Base-by-base conservation (phyloP, 805 yeast genomes). In the Teunomyces kruisii region DNA sequence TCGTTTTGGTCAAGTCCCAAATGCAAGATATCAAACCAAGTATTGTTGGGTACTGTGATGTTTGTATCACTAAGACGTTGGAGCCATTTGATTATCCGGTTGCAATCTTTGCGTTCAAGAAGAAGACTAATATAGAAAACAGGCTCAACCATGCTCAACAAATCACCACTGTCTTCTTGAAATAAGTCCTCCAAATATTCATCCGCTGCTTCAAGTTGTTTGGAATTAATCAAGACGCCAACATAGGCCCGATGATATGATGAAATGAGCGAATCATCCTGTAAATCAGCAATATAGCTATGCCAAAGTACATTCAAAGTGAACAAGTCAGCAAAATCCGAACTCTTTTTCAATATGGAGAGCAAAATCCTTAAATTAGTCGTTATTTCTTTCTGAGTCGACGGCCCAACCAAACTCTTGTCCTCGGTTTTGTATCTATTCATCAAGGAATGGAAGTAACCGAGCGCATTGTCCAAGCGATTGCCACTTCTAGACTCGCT, bases 1-100 rank as follows among this genome's bases (percentile, higher is more conserved):
- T 69, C 53, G 44, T 61, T 59, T 8, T 41, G 29, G 7, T 48
- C 28, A 15, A 68, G 47, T 0, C 62, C 72, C 1, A 57, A 17
- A 17, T 56, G 48, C 19, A 71, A 50, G 19, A 53, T 48, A 9
- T 44, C 39, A 6, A 56, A 28, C 70, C 72, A 70, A 3, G 42
- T 27, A 1, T 36, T 28, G 5, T 29, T 15, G 12, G 44, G 29
- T 7, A 61, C 39, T 16, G 31, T 13, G 6, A 32, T 16, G 40
- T 9, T 6, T n/a, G 2, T 13, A 4, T 30, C 9, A 9, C 7
- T 26, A 28, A n/a, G 17, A 7, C 42, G 26, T 6, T 39, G 31
- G 9, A 60, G 39, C 49, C 59, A 46, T 6, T 39, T 43, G n/a
- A 30, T 24, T 1, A 69, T 33, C 3, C 45, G 45, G 10, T 55